Evolutionary conservation across 1,284 basidiomycete species (phyloP).

Genomic region (Marasmius sp.): DNA sequence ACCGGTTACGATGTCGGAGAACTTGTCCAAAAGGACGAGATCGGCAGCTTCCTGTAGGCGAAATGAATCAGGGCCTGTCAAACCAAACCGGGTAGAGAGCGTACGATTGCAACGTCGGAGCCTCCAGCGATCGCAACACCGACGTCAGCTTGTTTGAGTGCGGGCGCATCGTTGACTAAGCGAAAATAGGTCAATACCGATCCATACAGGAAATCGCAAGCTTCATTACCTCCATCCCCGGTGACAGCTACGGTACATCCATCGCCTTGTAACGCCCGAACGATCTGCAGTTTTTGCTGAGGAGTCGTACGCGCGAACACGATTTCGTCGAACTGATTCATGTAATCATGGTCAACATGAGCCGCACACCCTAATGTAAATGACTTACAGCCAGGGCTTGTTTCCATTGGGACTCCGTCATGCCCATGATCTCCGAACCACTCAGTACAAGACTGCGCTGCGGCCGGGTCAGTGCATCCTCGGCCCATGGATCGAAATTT

Average conservation of each 20-base stretch:
- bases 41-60: constrained; percentile 40
- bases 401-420: constrained; percentile 49
- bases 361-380: neutral
- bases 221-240: constrained; percentile 50
- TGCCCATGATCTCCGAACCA: constrained; percentile 49
- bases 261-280: constrained; percentile 56
- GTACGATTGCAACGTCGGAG: constrained; percentile 45
- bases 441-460: constrained; percentile 44
- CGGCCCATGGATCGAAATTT: constrained; percentile 23
- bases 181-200: neutral
- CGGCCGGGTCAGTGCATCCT: neutral
- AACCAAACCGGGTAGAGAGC: neutral
- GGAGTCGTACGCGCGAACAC: constrained; percentile 77
- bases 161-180: constrained; percentile 66
- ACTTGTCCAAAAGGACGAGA: constrained; percentile 47
- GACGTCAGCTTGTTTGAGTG: constrained; percentile 55
- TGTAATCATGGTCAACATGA: constrained; percentile 12
- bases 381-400: constrained; percentile 17
- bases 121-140: constrained; percentile 56
- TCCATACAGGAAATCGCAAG: neutral
- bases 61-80: neutral
- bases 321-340: constrained; percentile 57
- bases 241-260: constrained; percentile 55
- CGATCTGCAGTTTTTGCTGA: constrained; percentile 72
- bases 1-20: constrained; percentile 48